Percentiles rank a stretch among this genome's conserved stretches.
Evolutionary conservation across 2,329 filamentous ascomycete genomes (phyloP).

Genomic region (Penicillium psychrosexuale): DNA sequence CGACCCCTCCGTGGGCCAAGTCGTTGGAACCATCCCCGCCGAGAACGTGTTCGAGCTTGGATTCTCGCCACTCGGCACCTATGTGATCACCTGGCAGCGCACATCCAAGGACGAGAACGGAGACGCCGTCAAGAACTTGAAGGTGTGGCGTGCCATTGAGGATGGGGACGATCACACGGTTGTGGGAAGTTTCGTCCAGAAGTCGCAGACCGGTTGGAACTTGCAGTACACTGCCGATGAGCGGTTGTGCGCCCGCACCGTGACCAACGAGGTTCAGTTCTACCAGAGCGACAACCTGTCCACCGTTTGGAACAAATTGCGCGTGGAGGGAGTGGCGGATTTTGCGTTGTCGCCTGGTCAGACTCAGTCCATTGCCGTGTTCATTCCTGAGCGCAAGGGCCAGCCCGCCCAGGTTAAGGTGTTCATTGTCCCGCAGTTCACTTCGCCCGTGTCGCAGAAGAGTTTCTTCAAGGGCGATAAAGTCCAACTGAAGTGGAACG

Average conservation of each 20-base stretch:
- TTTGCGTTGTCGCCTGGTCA: constrained; percentile 88
- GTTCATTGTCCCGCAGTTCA: constrained; percentile 88
- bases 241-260: constrained; percentile 83
- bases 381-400: constrained; percentile 94
- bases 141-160: constrained; percentile 87
- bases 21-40: constrained; percentile 71
- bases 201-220: constrained; percentile 93
- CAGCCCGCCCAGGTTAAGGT: constrained; percentile 92
- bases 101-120: constrained; percentile 89
- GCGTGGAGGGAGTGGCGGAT: constrained; percentile 82
- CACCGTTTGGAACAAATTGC: constrained; percentile 92
- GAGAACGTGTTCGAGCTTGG: constrained; percentile 88
- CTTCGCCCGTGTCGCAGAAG: constrained; percentile 83
- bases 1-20: constrained; percentile 72
- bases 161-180: constrained; percentile 63
- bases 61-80: constrained; percentile 90
- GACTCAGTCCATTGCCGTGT: constrained; percentile 89
- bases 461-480: constrained; percentile 99
- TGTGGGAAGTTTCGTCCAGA: constrained; percentile 89
- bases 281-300: constrained; percentile 82
- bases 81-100: constrained; percentile 94
- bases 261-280: constrained; percentile 98
- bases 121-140: constrained; percentile 92
- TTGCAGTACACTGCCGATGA: constrained; percentile 95
- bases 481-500: constrained; percentile 98